These are phyloP conservation scores for Flaveria bidentis DNA, from an alignment of 129 eudicot genomes.

Conservation along the genomic window DNA sequence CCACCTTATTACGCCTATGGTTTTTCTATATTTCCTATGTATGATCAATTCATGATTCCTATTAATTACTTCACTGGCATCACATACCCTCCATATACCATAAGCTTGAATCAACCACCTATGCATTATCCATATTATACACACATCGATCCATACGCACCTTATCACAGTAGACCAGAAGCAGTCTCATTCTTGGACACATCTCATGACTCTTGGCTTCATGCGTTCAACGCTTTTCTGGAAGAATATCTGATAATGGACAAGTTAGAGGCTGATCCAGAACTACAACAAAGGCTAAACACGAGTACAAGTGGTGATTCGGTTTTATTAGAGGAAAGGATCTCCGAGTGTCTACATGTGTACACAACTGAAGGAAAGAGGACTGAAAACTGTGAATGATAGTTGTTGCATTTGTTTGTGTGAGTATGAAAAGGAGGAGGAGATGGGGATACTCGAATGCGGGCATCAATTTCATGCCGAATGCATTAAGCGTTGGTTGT, in stretches of 20 bases:
- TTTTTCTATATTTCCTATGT: neutral
- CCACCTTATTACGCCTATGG: neutral
- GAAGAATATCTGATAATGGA: neutral
- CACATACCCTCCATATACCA: neutral
- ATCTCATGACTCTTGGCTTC: too few species aligned
- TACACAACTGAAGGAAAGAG: neutral
- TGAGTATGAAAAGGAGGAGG: neutral
- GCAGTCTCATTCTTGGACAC: neutral
- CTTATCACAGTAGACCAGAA: neutral
- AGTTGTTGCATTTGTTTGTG: neutral
- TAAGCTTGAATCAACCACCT: neutral
- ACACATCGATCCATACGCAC: neutral
- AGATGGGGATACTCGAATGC: neutral
- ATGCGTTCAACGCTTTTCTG: neutral
- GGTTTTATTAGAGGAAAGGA: neutral
- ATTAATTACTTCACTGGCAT: neutral
- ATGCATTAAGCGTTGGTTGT: slow-evolving; percentile 4
- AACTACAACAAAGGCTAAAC: neutral
- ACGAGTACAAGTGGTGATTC: neutral
- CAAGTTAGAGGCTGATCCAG: neutral
- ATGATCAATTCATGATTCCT: neutral
- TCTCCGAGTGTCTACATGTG: neutral
- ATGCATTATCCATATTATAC: neutral
- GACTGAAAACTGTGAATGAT: neutral
- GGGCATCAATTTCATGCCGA: slow-evolving; percentile 6